Evolutionary conservation across 2,329 filamentous ascomycete genomes (phyloP).

Genomic region (Zasmidium angulare): DNA sequence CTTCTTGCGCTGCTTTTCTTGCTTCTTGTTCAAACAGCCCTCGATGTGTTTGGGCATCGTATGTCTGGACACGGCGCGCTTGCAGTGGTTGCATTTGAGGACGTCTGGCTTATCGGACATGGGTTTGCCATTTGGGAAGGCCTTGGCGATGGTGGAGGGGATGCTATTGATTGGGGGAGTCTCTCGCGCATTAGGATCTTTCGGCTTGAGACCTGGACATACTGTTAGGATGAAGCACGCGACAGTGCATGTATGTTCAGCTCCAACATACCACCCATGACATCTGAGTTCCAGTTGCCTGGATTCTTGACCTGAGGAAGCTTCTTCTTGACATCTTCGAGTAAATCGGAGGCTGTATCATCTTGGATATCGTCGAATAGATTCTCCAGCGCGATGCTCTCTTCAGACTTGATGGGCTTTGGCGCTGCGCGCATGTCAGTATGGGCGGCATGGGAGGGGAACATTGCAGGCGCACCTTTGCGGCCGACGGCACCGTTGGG

Average conservation of each 20-base stretch:
- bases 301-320: constrained; percentile 34
- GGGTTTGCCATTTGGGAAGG: constrained; percentile 78
- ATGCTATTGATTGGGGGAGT: constrained; percentile 55
- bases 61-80: constrained; percentile 77
- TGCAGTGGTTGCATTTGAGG: constrained; percentile 87
- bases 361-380: constrained; percentile 34
- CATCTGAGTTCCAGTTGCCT: constrained; percentile 35
- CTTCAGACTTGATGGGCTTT: constrained; percentile 21
- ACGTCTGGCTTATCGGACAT: constrained; percentile 77
- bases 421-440: constrained; percentile 25
- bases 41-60: constrained; percentile 78
- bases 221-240: neutral
- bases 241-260: neutral
- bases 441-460: constrained; percentile 4
- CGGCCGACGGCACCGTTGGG: constrained; percentile 32
- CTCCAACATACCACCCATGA: constrained; percentile 22
- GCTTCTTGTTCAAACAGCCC: constrained; percentile 80
- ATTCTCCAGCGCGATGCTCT: constrained; percentile 25
- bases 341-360: constrained; percentile 19
- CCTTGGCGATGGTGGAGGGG: constrained; percentile 72
- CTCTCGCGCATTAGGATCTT: constrained; percentile 12
- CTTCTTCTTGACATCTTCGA: constrained; percentile 29
- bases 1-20: constrained; percentile 60
- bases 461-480: constrained; percentile 27
- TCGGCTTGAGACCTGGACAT: constrained; percentile 19